These are phyloP conservation scores for Microcyclosporella mali DNA, from an alignment of 2,329 filamentous ascomycete genomes.

Conservation along the genomic window DNA sequence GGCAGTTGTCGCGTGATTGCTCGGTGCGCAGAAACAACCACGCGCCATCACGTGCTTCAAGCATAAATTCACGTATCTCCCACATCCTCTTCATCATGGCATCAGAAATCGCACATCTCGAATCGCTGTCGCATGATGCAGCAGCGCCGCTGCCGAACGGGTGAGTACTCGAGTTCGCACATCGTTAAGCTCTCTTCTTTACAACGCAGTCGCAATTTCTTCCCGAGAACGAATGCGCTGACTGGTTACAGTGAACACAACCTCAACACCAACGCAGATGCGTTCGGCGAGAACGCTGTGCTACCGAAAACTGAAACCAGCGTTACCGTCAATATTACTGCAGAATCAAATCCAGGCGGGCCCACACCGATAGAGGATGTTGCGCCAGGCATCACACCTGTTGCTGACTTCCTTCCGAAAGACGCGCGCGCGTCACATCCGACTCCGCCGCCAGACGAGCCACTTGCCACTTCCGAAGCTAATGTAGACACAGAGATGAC, in stretches of 20 bases:
- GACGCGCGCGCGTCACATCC: conserved; percentile 38
- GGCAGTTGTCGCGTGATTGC: conserved; percentile 8
- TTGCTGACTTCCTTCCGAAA: conserved; percentile 39
- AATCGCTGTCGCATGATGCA: conserved; percentile 9
- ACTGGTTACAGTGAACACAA: conserved; percentile 5
- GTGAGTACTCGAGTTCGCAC: conserved; percentile 6
- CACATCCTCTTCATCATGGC: conserved; percentile 13
- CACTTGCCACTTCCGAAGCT: conserved; percentile 27
- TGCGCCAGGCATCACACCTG: conserved; percentile 39
- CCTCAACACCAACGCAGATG: conserved; percentile 17
- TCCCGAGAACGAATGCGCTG: conserved; percentile 1
- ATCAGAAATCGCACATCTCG: conserved; percentile 18
- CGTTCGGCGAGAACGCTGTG: conserved; percentile 19
- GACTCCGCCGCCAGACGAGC: conserved; percentile 38
- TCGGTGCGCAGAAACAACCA: background rate
- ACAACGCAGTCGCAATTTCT: background rate
- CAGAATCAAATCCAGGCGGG: conserved; percentile 24
- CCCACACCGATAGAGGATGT: conserved; percentile 37
- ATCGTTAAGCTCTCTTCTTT: no score
- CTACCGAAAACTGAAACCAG: conserved; percentile 17
- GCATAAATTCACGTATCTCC: background rate
- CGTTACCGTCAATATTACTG: conserved; percentile 14
- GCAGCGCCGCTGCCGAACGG: conserved; percentile 18
- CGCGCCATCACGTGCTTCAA: conserved; percentile 19
- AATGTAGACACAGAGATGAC: conserved; percentile 25